A percentile compares a stretch with the other conserved stretches of the same genome.
Conservation (phyloP, 345 rosid species). For the Eucalyptus pauciflora region DNA sequence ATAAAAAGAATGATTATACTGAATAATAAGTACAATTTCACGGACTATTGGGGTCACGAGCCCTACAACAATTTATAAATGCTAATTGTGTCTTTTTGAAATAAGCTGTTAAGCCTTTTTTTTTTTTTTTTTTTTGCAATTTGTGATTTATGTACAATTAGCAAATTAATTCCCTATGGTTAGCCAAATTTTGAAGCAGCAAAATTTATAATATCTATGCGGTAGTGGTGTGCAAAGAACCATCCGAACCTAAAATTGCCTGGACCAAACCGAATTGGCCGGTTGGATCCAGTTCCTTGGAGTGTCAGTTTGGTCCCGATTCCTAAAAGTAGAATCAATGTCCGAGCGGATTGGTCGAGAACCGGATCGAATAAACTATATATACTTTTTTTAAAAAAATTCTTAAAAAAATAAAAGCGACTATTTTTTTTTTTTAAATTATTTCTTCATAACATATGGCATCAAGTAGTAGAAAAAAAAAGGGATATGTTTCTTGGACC, state of each 20-base stretch:
- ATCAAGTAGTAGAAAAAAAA: too few species aligned
- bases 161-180: not conserved
- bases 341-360: rapidly evolving
- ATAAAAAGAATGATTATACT: not conserved
- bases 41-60: not conserved
- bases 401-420: too few species aligned
- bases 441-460: too few species aligned
- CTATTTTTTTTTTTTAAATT: too few species aligned
- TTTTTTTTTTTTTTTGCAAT: not conserved
- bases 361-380: too few species aligned
- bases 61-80: not conserved
- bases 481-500: too few species aligned
- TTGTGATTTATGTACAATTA: not conserved
- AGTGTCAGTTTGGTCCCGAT: rapidly evolving
- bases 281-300: too few species aligned
- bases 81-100: not conserved
- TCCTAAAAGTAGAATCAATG: too few species aligned
- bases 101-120: not conserved
- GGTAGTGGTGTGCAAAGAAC: too few species aligned
- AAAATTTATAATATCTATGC: not conserved
- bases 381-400: too few species aligned
- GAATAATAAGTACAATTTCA: not conserved
- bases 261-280: too few species aligned
- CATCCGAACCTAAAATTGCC: too few species aligned
- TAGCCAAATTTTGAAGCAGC: not conserved